Evolutionary conservation across 2,329 filamentous ascomycete genomes (phyloP).

Genomic region (Septoria petroselini): DNA sequence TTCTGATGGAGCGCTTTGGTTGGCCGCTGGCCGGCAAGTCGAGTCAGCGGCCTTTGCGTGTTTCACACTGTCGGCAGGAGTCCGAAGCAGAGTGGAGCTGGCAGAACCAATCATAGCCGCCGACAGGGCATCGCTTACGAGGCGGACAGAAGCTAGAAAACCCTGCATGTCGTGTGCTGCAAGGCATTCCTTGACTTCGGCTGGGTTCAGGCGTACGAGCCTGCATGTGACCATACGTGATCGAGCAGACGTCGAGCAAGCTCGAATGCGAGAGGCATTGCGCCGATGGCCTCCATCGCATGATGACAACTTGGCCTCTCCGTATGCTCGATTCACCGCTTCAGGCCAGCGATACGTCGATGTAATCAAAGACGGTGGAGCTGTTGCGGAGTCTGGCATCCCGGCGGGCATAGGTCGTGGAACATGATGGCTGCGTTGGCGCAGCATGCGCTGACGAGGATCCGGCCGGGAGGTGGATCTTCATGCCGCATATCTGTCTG

Average conservation of each 20-base stretch:
- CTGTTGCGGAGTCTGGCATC: conserved; percentile 1
- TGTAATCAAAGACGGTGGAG: conserved; percentile 10
- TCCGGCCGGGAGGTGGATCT: background rate
- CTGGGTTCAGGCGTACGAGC: background rate
- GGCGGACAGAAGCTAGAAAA: conserved; percentile 6
- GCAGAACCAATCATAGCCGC: conserved; percentile 6
- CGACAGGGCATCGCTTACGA: conserved; percentile 5
- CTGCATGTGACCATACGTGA: conserved; percentile 17
- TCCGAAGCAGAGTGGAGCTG: conserved; percentile 2
- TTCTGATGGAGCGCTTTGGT: conserved; percentile 7
- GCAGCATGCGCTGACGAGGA: background rate
- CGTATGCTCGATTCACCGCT: conserved; percentile 16
- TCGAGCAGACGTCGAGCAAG: conserved; percentile 13
- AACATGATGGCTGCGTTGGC: conserved; percentile 13
- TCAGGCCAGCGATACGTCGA: conserved; percentile 3
- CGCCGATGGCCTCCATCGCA: conserved; percentile 1
- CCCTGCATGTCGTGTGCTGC: conserved; percentile 8
- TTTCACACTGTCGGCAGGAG: conserved; percentile 12
- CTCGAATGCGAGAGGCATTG: background rate
- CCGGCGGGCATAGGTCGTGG: conserved; percentile 6
- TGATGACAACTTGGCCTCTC: conserved; percentile 9
- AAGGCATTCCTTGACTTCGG: conserved; percentile 4
- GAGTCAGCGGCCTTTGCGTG: conserved; percentile 9
- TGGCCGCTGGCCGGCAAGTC: conserved; percentile 13
- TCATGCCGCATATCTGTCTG: background rate